Evolutionary conservation across 176 grass and related monocot genomes (phyloP).

Genomic region (Eleusine indica): DNA sequence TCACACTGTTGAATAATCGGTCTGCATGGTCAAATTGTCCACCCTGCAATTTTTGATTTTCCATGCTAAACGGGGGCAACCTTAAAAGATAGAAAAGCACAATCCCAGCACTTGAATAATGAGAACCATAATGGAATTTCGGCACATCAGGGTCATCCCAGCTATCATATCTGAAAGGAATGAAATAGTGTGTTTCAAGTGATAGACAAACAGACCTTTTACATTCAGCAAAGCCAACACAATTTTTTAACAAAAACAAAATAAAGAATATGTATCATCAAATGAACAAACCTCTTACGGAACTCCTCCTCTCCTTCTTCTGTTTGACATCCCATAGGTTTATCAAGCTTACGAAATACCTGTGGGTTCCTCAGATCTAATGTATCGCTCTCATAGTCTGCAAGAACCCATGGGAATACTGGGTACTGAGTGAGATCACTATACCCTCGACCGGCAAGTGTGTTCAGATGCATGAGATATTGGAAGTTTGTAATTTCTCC

Average conservation of each 20-base stretch:
- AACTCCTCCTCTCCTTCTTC: constrained; percentile 91
- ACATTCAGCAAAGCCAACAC: constrained; percentile 4
- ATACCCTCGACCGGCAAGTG: constrained; percentile 94
- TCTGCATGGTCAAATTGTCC: constrained; percentile 98
- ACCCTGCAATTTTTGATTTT: constrained; percentile 98
- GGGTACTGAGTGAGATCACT: constrained; percentile 99
- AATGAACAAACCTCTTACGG: constrained; percentile 77
- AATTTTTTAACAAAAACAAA: constrained; percentile 23
- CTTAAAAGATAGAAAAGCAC: constrained; percentile 99
- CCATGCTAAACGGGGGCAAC: constrained; percentile 80
- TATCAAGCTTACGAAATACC: constrained; percentile 94
- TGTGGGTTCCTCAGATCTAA: constrained; percentile 79
- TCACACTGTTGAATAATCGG: constrained; percentile 89
- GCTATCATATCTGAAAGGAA: constrained; percentile 82
- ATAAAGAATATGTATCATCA: constrained; percentile 29
- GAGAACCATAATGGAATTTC: constrained; percentile 98
- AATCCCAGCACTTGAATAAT: constrained; percentile 99
- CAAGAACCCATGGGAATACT: constrained; percentile 99
- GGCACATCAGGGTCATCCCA: constrained; percentile 99
- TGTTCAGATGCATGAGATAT: constrained; percentile 99
- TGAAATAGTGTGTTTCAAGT: constrained; percentile 28
- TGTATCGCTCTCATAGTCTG: constrained; percentile 88
- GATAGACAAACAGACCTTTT: constrained; percentile 6
- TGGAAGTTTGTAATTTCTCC: constrained; percentile 99
- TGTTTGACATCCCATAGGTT: constrained; percentile 99